Conservation (phyloP, 2,329 filamentous ascomycete species). For the Metarhizium humberi region DNA sequence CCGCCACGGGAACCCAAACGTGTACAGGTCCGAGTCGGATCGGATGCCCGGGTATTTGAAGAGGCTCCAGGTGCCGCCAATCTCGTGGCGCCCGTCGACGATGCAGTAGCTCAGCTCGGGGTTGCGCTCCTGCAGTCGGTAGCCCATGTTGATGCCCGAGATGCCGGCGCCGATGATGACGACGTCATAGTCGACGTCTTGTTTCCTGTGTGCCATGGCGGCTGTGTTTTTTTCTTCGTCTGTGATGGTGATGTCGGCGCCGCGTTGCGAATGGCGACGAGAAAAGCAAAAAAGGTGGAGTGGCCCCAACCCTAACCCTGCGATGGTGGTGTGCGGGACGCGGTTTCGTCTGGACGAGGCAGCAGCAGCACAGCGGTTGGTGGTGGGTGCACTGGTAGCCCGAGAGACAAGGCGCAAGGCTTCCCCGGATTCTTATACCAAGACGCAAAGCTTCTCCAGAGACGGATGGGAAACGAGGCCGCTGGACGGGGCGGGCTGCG, state of each 20-base stretch:
- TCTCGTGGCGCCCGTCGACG: conserved; percentile 51
- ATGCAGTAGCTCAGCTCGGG: conserved; percentile 50
- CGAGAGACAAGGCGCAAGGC: not conserved
- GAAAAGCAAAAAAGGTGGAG: too few species aligned
- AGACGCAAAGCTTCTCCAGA: not conserved
- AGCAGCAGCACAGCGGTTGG: too few species aligned
- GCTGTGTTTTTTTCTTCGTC: not conserved
- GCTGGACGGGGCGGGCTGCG: too few species aligned
- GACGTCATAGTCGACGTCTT: conserved; percentile 29
- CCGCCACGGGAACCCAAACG: conserved; percentile 58
- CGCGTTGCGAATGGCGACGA: not conserved
- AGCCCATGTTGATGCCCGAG: conserved; percentile 58
- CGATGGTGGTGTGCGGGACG: too few species aligned
- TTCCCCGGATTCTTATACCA: not conserved
- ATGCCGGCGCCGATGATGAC: conserved; percentile 66
- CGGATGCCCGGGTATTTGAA: conserved; percentile 63
- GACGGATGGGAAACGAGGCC: not conserved
- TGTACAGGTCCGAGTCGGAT: conserved; percentile 48
- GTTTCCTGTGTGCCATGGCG: not conserved
- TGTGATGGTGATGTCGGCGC: not conserved
- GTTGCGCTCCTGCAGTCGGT: conserved; percentile 47
- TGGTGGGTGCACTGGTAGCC: too few species aligned
- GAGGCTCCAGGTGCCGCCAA: conserved; percentile 67
- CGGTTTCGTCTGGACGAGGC: too few species aligned
- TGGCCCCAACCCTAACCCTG: too few species aligned